These are phyloP conservation scores for Aegilops tauschii DNA, from an alignment of 176 grass and related monocot species.

Conservation along the genomic window DNA sequence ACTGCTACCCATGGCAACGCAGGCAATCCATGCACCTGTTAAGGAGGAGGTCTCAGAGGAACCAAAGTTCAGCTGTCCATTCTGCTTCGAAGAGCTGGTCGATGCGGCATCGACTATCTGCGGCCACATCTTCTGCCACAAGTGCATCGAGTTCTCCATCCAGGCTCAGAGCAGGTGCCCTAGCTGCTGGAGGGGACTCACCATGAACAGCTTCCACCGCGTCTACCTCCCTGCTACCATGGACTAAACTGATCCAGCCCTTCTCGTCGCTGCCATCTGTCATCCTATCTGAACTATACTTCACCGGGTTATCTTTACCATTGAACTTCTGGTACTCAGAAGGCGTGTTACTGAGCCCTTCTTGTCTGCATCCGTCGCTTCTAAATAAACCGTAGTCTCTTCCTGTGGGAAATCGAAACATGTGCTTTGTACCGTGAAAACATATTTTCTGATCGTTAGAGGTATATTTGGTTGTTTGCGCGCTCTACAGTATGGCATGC, in stretches of 20 bases:
- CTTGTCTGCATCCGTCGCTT: background rate
- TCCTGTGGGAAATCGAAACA: background rate
- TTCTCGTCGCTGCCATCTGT: background rate
- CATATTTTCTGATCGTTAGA: background rate
- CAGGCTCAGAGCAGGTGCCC: slow-evolving; percentile 66
- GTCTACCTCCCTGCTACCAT: slow-evolving; percentile 55
- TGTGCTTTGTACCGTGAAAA: background rate
- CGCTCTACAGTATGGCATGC: no score
- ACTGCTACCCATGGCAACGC: no score
- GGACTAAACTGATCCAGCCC: background rate
- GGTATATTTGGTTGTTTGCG: no score
- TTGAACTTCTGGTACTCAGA: background rate
- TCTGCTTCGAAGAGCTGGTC: slow-evolving; percentile 55
- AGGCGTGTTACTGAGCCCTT: background rate
- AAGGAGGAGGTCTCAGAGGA: slow-evolving; percentile 29
- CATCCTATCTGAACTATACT: background rate
- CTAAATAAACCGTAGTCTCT: background rate
- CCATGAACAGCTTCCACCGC: slow-evolving; percentile 42
- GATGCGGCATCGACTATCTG: slow-evolving; percentile 74
- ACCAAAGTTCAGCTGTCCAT: slow-evolving; percentile 56
- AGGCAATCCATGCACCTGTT: slow-evolving; percentile 28
- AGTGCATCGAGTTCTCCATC: slow-evolving; percentile 58
- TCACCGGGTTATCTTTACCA: slow-evolving; percentile 3
- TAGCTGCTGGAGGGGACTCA: slow-evolving; percentile 58
- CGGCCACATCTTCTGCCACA: slow-evolving; percentile 84